phyloP scores from a whole-genome alignment of 371 early-diverging fungal genomes.

The Circinella umbellata region DNA sequence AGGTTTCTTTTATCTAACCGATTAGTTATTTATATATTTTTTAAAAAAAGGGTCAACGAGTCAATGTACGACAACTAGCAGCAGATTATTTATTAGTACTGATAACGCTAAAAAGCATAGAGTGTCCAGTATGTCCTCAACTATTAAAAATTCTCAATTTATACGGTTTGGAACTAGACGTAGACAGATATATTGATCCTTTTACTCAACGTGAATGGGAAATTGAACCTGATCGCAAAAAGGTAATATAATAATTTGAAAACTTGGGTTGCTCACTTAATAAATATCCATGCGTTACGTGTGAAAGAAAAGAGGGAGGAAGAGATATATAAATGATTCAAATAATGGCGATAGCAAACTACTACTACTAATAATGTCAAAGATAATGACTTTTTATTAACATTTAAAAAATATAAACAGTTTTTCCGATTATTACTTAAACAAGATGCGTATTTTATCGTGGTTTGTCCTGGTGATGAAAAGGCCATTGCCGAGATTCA shows the following conservation, averaged over 20 bases:
- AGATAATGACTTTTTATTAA: no score
- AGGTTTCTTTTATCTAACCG: neutral
- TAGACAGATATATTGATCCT: constrained; percentile 31
- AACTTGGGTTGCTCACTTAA: no score
- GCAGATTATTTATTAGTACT: constrained; percentile 33
- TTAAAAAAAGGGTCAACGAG: constrained; percentile 28
- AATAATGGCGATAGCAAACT: no score
- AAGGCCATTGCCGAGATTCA: constrained; percentile 33
- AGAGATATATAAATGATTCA: no score
- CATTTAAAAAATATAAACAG: constrained; percentile 19
- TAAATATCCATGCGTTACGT: no score
- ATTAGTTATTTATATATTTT: no score
- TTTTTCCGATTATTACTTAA: constrained; percentile 36
- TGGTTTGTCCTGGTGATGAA: constrained; percentile 45
- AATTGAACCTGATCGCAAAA: constrained; percentile 30
- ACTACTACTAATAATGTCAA: no score
- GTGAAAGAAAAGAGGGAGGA: no score
- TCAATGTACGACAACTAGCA: constrained; percentile 35
- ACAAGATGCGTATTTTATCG: constrained; percentile 46
- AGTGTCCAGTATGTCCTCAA: constrained; percentile 44
- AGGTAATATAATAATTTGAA: constrained; percentile 17
- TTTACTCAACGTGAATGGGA: constrained; percentile 26
- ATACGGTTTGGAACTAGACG: constrained; percentile 39
- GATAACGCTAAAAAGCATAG: constrained; percentile 37
- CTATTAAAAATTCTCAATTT: constrained; percentile 41